A percentile compares a stretch with the other conserved stretches of the same genome.
These are phyloP conservation scores for Durusdinium trenchii DNA, from an alignment of 73 alveolate species.

Conservation along the genomic window DNA sequence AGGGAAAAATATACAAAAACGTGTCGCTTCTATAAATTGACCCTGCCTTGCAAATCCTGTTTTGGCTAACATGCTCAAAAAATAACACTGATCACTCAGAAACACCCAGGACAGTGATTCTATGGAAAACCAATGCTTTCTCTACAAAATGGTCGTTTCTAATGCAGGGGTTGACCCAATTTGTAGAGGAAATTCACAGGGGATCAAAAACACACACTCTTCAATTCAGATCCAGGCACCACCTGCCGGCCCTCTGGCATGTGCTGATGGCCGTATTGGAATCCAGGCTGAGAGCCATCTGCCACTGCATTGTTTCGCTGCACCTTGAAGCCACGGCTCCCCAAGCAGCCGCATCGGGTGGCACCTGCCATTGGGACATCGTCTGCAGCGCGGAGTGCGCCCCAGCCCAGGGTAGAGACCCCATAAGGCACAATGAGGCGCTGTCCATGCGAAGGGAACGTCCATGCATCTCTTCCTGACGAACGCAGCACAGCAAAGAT, in stretches of 20 bases:
- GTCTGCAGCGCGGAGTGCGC: background rate
- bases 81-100: no score
- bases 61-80: no score
- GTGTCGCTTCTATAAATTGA: no score
- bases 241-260: constrained; percentile 25
- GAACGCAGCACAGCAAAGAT: no score
- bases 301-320: constrained; percentile 27
- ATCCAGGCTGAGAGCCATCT: background rate
- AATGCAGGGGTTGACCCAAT: no score
- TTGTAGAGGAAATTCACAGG: no score
- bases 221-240: background rate
- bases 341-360: background rate
- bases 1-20: no score
- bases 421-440: constrained; percentile 1
- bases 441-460: background rate
- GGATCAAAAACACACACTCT: no score
- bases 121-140: no score
- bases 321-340: background rate
- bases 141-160: no score
- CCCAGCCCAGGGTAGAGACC: constrained; percentile 3
- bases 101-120: no score
- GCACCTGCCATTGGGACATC: background rate
- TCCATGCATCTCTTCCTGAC: constrained; percentile 13
- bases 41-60: no score
- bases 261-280: background rate